Conservation (phyloP, 805 yeast genomes). For the Ogataea nonfermentans region DNA sequence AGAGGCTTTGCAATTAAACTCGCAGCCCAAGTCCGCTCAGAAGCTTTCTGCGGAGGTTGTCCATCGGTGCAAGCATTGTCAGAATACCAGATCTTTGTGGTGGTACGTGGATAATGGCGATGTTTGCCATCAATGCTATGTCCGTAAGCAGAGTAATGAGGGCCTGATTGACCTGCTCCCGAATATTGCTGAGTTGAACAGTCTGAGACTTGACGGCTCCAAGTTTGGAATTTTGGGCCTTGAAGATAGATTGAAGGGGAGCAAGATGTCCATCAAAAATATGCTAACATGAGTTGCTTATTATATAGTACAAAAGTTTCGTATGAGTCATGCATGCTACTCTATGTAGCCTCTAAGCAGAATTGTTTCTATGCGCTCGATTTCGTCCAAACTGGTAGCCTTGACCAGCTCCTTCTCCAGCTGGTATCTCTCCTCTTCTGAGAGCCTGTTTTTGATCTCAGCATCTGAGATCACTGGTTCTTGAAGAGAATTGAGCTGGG, state of each 20-base stretch:
- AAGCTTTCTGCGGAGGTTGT: not conserved
- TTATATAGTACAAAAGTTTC: not conserved
- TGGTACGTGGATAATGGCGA: conserved; percentile 20
- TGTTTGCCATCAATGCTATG: conserved; percentile 30
- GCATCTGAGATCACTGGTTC: not conserved
- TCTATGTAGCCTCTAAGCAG: conserved; percentile 39
- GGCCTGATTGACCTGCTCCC: conserved; percentile 27
- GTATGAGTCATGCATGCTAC: not conserved
- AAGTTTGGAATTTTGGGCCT: conserved; percentile 21
- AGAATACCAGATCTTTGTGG: conserved; percentile 18
- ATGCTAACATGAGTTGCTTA: conserved; percentile 16
- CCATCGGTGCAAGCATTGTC: conserved; percentile 21
- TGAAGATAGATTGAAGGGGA: conserved; percentile 10
- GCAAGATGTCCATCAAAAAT: conserved; percentile 23
- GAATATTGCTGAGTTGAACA: conserved; percentile 17
- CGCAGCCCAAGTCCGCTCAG: not conserved
- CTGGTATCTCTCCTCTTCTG: conserved; percentile 50
- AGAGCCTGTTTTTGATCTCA: conserved; percentile 37
- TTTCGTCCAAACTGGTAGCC: conserved; percentile 73
- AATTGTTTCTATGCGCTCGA: conserved; percentile 63
- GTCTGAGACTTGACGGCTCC: conserved; percentile 17
- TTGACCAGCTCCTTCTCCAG: conserved; percentile 52
- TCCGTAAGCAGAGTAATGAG: conserved; percentile 23
- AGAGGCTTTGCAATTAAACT: conserved; percentile 1
- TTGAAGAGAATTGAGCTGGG: conserved; percentile 6